Conservation (phyloP, 2,329 filamentous ascomycete genomes). For the Fusarium protoensiforme region DNA sequence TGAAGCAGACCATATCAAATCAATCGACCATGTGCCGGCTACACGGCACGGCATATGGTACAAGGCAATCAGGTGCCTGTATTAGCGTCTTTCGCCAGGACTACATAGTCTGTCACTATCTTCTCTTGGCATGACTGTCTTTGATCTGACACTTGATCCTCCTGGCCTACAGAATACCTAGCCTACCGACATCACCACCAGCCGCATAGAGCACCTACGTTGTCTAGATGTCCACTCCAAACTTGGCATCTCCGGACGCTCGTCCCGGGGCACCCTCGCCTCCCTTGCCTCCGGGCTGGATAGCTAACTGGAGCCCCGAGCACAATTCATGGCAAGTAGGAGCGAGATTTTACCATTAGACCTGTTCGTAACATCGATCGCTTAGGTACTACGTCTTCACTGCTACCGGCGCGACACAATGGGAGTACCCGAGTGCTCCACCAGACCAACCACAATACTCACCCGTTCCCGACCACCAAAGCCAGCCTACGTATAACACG, state of each 20-base stretch:
- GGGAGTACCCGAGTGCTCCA: conserved; percentile 11
- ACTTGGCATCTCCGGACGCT: background rate
- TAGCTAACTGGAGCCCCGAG: conserved; percentile 19
- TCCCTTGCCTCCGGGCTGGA: conserved; percentile 7
- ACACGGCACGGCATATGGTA: background rate
- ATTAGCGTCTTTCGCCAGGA: background rate
- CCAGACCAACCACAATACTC: conserved; percentile 1
- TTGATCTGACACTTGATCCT: background rate
- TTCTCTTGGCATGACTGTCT: background rate
- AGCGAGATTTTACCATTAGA: background rate
- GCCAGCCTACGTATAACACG: background rate
- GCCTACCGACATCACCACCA: background rate
- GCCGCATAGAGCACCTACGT: background rate
- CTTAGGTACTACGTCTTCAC: conserved; percentile 18
- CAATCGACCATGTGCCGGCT: background rate
- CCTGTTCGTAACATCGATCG: background rate
- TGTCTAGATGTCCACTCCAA: conserved; percentile 1
- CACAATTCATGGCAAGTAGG: conserved; percentile 15
- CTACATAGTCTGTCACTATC: background rate
- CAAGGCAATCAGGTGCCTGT: background rate
- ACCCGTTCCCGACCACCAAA: background rate
- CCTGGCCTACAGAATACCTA: too few relatives aligned
- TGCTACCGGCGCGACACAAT: conserved; percentile 14
- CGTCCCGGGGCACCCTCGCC: background rate
- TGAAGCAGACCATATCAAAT: background rate